These are phyloP conservation scores for Xylaria telfairii DNA, from an alignment of 495 filamentous ascomycete species.

Conservation along the genomic window DNA sequence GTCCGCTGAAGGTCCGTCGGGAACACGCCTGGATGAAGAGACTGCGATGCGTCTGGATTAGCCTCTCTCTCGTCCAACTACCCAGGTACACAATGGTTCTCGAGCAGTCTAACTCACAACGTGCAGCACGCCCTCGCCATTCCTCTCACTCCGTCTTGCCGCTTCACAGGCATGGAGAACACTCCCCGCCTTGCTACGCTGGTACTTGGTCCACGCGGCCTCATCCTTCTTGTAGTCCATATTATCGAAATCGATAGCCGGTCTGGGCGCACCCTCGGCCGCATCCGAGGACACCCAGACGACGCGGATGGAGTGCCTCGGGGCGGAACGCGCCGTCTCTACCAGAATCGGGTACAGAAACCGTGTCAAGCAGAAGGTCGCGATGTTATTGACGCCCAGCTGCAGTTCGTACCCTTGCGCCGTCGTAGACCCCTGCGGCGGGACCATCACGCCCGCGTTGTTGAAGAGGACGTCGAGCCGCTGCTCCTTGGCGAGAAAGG, in stretches of 20 bases:
- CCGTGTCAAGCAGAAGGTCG: conserved; percentile 44
- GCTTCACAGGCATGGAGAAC: conserved; percentile 38
- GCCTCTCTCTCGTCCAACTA: background rate
- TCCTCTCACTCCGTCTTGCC: conserved; percentile 32
- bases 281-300: conserved; percentile 46
- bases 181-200: conserved; percentile 47
- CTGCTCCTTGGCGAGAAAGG: conserved; percentile 31
- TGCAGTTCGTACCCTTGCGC: conserved; percentile 45
- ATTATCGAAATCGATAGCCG: conserved; percentile 41
- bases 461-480: conserved; percentile 37
- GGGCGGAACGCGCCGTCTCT: conserved; percentile 36
- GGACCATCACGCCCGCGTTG: conserved; percentile 47
- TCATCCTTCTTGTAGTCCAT: conserved; percentile 37
- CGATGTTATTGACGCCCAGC: conserved; percentile 46
- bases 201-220: conserved; percentile 32
- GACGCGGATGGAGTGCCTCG: conserved; percentile 44
- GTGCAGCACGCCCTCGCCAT: conserved; percentile 29
- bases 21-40: conserved; percentile 43
- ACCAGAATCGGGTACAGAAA: conserved; percentile 51
- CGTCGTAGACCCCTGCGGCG: conserved; percentile 30
- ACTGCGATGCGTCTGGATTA: conserved; percentile 31
- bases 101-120: conserved; percentile 25
- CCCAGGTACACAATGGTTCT: too few species aligned
- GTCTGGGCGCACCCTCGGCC: conserved; percentile 30
- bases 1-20: background rate